Base-by-base conservation (phyloP, 371 early-diverging fungal genomes). In the Mortierella sp. region DNA sequence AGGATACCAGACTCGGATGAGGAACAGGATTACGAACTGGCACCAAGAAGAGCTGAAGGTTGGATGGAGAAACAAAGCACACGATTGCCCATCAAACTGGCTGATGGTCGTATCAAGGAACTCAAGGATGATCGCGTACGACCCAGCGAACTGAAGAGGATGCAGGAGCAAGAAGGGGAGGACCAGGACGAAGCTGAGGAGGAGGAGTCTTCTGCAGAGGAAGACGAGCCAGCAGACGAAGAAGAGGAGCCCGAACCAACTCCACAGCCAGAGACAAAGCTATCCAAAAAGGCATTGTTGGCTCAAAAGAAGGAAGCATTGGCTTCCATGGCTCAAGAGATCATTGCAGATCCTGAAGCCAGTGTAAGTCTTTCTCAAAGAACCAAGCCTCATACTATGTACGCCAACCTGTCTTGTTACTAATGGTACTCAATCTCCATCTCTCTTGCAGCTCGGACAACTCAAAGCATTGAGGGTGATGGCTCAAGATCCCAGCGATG, bases 311-410 rank as follows among this genome's bases (percentile, higher is more conserved):
- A 94, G 68, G 95, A 92, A 81, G 81, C 89, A 66, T 80, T 97
- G 56, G 96, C 96, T 2, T 65, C 77, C 10, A 69, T 91, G 31
- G 94, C 96, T 8, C 83, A 92, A 29, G 57, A 67, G 5, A 81
- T 96, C 41, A 87, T 93, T 61, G 91, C 90, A 52, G 86, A 93
- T 63, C 96, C 96, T 3, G 96, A 96, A 67, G 84, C 80, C 12
- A 83, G 91, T 45, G 87, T 91, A 77, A 39, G 57, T 4, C 19
- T 12, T 29, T 49, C 34, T 34, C n/a, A n/a, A n/a, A n/a, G n/a
- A n/a, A n/a, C n/a, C n/a, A n/a, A n/a, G n/a, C n/a, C n/a, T 24
- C 12, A 12, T 22, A 28, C 0, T 0, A 10, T 7, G 44, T 13
- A 7, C 8, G 39, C 40, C 31, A 41, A 41, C 28, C 5, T 29